Conservation (phyloP, 306 rosid species). For the Vigna unguiculata region DNA sequence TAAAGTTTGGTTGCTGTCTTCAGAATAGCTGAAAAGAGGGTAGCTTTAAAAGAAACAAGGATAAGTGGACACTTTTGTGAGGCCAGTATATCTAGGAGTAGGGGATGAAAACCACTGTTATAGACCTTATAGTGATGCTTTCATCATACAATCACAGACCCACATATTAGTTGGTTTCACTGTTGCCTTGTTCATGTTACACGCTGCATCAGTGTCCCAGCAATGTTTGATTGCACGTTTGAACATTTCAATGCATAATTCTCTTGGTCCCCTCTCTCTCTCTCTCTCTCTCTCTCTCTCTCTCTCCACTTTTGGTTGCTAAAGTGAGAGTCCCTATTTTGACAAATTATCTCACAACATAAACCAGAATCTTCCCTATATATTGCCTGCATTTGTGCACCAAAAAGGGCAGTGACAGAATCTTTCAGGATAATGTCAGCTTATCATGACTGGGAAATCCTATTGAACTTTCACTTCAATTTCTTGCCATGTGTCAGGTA, state of each 20-base stretch:
- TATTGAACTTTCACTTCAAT: slow-evolving; percentile 9
- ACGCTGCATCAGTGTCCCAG: slow-evolving; percentile 46
- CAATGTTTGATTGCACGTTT: slow-evolving; percentile 51
- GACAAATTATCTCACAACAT: slow-evolving; percentile 24
- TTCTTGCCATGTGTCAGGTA: slow-evolving; percentile 35
- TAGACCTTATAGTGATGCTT: slow-evolving; percentile 43
- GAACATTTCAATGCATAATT: slow-evolving; percentile 48
- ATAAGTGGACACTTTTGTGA: slow-evolving; percentile 49
- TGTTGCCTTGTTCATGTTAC: slow-evolving; percentile 47
- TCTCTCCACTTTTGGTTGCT: slow-evolving; percentile 41
- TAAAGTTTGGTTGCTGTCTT: slow-evolving; percentile 38
- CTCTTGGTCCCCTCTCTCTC: slow-evolving; percentile 46
- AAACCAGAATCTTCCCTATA: slow-evolving; percentile 35
- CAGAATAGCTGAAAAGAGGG: slow-evolving; percentile 35
- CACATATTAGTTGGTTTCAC: slow-evolving; percentile 55
- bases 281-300: slow-evolving; percentile 36
- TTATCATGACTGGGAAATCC: slow-evolving; percentile 18
- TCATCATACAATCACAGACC: slow-evolving; percentile 51
- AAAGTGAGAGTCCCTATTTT: slow-evolving; percentile 47
- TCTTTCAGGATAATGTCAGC: slow-evolving; percentile 43
- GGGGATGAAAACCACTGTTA: slow-evolving; percentile 39
- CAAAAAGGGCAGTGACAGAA: slow-evolving; percentile 48
- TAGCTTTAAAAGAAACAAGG: slow-evolving; percentile 47
- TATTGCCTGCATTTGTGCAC: slow-evolving; percentile 47
- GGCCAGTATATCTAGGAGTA: slow-evolving; percentile 37